Conservation (phyloP, 257 asterid genomes). For the Scutellaria galericulata region DNA sequence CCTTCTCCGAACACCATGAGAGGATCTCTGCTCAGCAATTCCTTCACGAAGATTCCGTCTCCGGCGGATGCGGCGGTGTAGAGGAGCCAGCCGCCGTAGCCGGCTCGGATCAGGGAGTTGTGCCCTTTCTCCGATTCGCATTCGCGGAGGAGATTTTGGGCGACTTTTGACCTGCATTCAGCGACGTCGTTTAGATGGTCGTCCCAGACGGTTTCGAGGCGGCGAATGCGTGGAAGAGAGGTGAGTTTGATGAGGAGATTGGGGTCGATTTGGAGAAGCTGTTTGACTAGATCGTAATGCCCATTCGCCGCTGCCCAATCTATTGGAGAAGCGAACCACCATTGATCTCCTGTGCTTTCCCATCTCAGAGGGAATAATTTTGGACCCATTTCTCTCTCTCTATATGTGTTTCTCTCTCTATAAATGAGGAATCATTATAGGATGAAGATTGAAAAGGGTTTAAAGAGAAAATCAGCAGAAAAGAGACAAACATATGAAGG, state of each 20-base stretch:
- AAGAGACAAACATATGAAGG: too few species aligned
- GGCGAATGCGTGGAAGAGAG: constrained; percentile 76
- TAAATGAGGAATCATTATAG: background rate
- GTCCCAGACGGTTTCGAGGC: constrained; percentile 88
- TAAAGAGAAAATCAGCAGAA: constrained; percentile 12
- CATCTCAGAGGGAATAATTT: constrained; percentile 70
- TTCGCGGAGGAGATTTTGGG: constrained; percentile 59
- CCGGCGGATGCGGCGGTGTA: constrained; percentile 95
- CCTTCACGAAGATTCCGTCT: constrained; percentile 63
- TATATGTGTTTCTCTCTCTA: too few species aligned
- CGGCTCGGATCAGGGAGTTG: constrained; percentile 83
- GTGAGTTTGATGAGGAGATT: constrained; percentile 78
- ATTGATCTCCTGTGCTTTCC: constrained; percentile 90
- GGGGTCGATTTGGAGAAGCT: constrained; percentile 72
- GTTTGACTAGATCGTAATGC: constrained; percentile 76
- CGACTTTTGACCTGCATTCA: constrained; percentile 65
- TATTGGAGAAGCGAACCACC: constrained; percentile 98
- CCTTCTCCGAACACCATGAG: constrained; percentile 89
- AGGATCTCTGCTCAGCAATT: constrained; percentile 63
- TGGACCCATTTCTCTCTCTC: constrained; percentile 45
- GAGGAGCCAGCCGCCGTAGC: constrained; percentile 97
- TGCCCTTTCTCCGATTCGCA: constrained; percentile 57
- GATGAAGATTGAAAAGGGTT: constrained; percentile 29
- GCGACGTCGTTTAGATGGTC: constrained; percentile 66
- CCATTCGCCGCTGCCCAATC: constrained; percentile 98